These are phyloP conservation scores for Orbilia oligospora DNA, from an alignment of 2,329 filamentous ascomycete species.

Conservation along the genomic window DNA sequence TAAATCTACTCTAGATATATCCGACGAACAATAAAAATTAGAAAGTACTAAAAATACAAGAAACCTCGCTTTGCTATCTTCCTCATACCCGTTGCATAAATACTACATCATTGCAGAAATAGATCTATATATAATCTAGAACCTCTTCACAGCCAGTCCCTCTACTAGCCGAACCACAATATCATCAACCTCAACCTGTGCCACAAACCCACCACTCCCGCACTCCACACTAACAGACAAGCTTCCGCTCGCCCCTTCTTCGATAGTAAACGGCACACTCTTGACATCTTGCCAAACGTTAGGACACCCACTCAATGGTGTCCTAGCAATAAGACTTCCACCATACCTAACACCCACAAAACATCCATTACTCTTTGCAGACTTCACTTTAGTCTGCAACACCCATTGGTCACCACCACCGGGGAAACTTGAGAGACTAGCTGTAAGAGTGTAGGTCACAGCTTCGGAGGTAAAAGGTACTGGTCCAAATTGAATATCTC, in stretches of 20 bases:
- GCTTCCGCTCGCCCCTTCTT: neutral
- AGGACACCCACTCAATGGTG: constrained; percentile 12
- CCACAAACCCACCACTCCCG: constrained; percentile 8
- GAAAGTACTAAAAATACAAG: constrained; percentile 2
- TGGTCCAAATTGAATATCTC: neutral
- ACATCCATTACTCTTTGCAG: neutral
- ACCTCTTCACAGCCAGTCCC: neutral
- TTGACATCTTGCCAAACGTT: constrained; percentile 7
- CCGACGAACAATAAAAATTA: no score
- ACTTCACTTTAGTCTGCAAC: constrained; percentile 11
- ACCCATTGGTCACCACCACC: neutral
- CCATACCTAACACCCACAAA: neutral
- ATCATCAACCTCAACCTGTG: constrained; percentile 7
- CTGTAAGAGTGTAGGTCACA: neutral
- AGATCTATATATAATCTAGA: neutral
- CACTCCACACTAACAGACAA: constrained; percentile 14
- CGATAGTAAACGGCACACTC: neutral
- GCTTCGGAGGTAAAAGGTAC: neutral
- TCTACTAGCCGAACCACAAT: neutral
- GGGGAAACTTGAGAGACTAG: neutral
- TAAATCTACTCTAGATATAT: neutral
- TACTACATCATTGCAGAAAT: neutral
- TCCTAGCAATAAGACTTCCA: neutral
- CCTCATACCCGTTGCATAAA: neutral
- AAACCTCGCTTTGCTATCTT: no score